phyloP scores from a whole-genome alignment of 208 protist species.

The Vickermania ingenoplastis region DNA sequence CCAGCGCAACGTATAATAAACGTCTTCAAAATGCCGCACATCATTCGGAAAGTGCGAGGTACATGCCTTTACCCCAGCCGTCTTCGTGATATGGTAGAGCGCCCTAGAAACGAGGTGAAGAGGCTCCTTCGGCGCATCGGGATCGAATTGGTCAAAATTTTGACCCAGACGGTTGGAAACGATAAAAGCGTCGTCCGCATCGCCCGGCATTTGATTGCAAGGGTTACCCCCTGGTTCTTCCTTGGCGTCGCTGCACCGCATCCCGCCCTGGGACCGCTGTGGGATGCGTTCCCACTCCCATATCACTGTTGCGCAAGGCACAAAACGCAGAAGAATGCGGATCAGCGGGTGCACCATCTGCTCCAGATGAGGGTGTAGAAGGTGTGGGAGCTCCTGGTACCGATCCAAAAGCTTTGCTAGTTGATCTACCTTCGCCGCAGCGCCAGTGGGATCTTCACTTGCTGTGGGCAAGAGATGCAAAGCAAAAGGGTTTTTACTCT shows the following conservation, averaged over 20 bases:
- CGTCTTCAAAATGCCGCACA: constrained; percentile 77
- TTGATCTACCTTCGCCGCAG: constrained; percentile 45
- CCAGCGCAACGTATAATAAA: constrained; percentile 67
- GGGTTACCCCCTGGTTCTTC: not conserved
- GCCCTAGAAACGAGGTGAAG: constrained; percentile 72
- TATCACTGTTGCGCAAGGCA: constrained; percentile 32
- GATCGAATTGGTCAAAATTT: constrained; percentile 73
- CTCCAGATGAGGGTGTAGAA: constrained; percentile 90
- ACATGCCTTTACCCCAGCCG: constrained; percentile 89
- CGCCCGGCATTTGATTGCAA: too few species aligned
- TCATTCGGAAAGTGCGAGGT: constrained; percentile 92
- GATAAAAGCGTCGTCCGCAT: not conserved
- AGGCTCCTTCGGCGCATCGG: constrained; percentile 50
- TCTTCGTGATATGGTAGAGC: constrained; percentile 91
- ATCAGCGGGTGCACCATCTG: constrained; percentile 69
- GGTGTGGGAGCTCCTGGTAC: constrained; percentile 92
- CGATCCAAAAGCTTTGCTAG: constrained; percentile 69
- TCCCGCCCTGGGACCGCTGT: constrained; percentile 1
- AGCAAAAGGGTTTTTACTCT: too few species aligned
- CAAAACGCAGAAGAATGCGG: constrained; percentile 34
- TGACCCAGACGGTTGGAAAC: constrained; percentile 33
- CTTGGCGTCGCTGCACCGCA: not conserved
- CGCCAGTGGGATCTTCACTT: constrained; percentile 45
- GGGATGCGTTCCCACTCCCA: constrained; percentile 17
- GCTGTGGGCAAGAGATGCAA: constrained; percentile 53